A percentile compares a stretch with the other conserved stretches of the same genome.
These are phyloP conservation scores for Backusella parvicylindrica DNA, from an alignment of 192 early-diverging fungal species.

Conservation along the genomic window DNA sequence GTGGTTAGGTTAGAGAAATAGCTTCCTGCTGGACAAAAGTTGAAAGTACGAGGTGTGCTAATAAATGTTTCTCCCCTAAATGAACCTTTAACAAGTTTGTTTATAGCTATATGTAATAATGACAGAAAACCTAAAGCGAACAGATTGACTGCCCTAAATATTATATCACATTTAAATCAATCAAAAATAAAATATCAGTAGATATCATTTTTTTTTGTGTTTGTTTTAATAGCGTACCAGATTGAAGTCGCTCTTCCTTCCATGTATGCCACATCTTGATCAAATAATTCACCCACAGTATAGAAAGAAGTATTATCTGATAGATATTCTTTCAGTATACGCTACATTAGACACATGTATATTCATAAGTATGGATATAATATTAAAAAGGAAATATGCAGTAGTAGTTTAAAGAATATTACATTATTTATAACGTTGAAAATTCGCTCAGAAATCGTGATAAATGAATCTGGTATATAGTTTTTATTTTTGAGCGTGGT, in stretches of 20 bases:
- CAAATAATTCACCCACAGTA: conserved; percentile 15
- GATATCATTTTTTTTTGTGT: not conserved
- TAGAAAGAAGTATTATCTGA: not conserved
- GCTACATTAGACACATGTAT: not conserved
- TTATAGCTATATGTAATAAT: conserved; percentile 3
- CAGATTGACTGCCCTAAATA: conserved; percentile 7
- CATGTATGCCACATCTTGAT: conserved; percentile 12
- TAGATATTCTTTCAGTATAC: conserved; percentile 17
- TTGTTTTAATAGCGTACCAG: conserved; percentile 12
- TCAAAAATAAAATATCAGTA: not conserved
- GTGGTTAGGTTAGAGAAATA: not conserved
- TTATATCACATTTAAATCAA: not conserved
- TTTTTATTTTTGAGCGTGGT: not conserved
- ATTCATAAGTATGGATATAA: not conserved
- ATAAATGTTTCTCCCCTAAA: conserved; percentile 6
- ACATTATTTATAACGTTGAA: conserved; percentile 18
- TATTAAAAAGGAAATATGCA: not conserved
- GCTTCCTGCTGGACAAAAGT: conserved; percentile 9
- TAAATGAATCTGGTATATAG: conserved; percentile 9
- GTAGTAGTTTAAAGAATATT: not conserved
- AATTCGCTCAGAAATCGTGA: conserved; percentile 18
- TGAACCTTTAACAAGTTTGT: not conserved
- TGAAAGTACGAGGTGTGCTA: not conserved
- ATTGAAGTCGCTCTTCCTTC: not conserved
- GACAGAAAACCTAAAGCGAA: conserved; percentile 17